Evolutionary conservation across 139 green algal species (phyloP), one percentile per base, ranked within the genome.

Genomic region (Chlamydomonas incerta): DNA sequence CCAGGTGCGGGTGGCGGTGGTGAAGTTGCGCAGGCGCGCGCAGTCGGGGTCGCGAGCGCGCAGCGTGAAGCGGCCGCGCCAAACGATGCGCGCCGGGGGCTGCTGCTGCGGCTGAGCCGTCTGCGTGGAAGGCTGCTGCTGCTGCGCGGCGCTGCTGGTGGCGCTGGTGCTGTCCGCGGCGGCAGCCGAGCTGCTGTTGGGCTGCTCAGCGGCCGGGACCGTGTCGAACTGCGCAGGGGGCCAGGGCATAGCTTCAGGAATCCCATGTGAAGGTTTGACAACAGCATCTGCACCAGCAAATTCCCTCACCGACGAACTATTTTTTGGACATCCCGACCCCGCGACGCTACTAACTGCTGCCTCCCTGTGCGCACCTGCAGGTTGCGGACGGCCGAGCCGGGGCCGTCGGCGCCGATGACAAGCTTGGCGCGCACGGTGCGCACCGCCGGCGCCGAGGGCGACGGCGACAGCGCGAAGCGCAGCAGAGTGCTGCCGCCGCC

Each of bases 31-130:
- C 34, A 86, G 34, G 28, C 8, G 33, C 6, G 80, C 80, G 5
- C 33, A 65, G 68, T 86, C 80, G 26, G 67, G 68, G 80, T 79
- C 80, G 52, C 68, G 67, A 28, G 18, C 33, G 34, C 80, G 66
- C 52, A 86, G 33, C 33, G 68, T 86, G 52, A 86, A 50, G 68
- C 80, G 80, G 52, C 80, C 80, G 24, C 68, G 67, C 80, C 80
- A 86, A 14, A 86, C 68, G 41, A 71, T 52, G 9, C 79, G 79
- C 29, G 29, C 80, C 6, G 13, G 5, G 37, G 41, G 63, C 76
- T 66, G 76, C 8, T 28, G 76, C 9, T 29, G 55, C 55, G 18
- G 55, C 55, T 63, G 55, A 10, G 55, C 18, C 20, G 55, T 3
- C 18, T 2, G 2, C 20, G 55, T 10, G 6, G 21, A 63, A 26